These are phyloP conservation scores for Actinomucor elegans DNA, from an alignment of 371 early-diverging fungal species.

Conservation along the genomic window DNA sequence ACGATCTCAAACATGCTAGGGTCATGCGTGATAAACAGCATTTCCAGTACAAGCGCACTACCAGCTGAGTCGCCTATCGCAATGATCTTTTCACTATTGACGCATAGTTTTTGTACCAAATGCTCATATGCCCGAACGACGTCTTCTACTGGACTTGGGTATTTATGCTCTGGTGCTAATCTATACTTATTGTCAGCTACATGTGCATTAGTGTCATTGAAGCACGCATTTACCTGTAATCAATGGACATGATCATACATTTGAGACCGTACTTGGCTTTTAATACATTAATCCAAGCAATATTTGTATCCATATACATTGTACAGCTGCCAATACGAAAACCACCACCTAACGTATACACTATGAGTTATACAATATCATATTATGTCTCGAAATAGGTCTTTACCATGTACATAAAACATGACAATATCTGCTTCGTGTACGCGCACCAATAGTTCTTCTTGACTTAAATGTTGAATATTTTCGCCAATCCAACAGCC, in stretches of 20 bases:
- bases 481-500: conserved; percentile 55
- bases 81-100: conserved; percentile 32
- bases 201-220: too few relatives aligned
- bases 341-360: conserved; percentile 42
- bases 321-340: conserved; percentile 39
- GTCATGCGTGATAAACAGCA: conserved; percentile 43
- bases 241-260: conserved; percentile 44
- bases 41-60: conserved; percentile 34
- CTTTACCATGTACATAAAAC: conserved; percentile 48
- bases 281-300: conserved; percentile 37
- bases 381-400: too few relatives aligned
- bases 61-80: conserved; percentile 41
- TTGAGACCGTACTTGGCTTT: conserved; percentile 37
- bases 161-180: conserved; percentile 45
- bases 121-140: conserved; percentile 45
- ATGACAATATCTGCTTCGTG: conserved; percentile 42
- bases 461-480: conserved; percentile 21
- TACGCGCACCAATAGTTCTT: conserved; percentile 27
- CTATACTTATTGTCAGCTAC: too few relatives aligned
- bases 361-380: too few relatives aligned
- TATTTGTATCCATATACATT: conserved; percentile 44
- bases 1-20: conserved; percentile 46
- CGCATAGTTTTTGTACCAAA: conserved; percentile 18
- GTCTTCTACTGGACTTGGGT: conserved; percentile 43
- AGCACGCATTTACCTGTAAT: too few relatives aligned